These are phyloP conservation scores for Aspergillus ellipticus DNA, from an alignment of 495 filamentous ascomycete genomes.

Conservation along the genomic window DNA sequence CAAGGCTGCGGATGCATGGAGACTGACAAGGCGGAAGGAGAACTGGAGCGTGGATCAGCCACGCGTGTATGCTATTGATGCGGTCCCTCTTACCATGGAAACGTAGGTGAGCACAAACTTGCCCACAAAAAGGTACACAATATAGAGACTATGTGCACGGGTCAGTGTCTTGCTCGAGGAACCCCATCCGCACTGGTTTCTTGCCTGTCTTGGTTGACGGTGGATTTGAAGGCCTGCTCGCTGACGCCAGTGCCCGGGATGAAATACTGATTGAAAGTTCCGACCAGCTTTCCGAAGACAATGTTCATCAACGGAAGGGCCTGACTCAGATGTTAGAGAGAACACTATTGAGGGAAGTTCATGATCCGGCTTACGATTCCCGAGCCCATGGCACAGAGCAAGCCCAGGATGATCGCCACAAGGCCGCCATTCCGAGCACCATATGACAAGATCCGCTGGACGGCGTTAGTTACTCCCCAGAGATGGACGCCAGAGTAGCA, in stretches of 20 bases:
- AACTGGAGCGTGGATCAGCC: conserved; percentile 29
- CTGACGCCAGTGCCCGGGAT: conserved; percentile 16
- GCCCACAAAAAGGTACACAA: conserved; percentile 39
- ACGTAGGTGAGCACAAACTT: conserved; percentile 33
- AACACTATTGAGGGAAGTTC: too few species aligned
- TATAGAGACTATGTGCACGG: conserved; percentile 17
- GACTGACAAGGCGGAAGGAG: conserved; percentile 50
- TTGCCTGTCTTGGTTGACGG: conserved; percentile 26
- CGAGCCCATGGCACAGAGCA: conserved; percentile 61
- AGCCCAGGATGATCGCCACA: conserved; percentile 2
- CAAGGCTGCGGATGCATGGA: conserved; percentile 26
- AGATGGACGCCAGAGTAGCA: neutral
- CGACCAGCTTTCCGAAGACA: conserved; percentile 43
- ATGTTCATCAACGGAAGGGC: conserved; percentile 46
- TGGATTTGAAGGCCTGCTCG: conserved; percentile 25
- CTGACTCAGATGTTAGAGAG: conserved; percentile 5
- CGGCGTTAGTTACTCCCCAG: neutral
- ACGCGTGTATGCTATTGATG: neutral
- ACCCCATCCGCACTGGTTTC: neutral
- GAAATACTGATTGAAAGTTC: conserved; percentile 34
- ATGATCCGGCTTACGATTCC: conserved; percentile 43
- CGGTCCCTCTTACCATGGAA: conserved; percentile 19
- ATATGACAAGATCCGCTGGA: conserved; percentile 10
- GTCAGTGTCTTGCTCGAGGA: neutral
- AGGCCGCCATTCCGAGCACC: conserved; percentile 2